A percentile compares a stretch with the other conserved stretches of the same genome.
These are phyloP conservation scores for Rhodotorula sp. DNA, from an alignment of 1,284 basidiomycete species.

Conservation along the genomic window DNA sequence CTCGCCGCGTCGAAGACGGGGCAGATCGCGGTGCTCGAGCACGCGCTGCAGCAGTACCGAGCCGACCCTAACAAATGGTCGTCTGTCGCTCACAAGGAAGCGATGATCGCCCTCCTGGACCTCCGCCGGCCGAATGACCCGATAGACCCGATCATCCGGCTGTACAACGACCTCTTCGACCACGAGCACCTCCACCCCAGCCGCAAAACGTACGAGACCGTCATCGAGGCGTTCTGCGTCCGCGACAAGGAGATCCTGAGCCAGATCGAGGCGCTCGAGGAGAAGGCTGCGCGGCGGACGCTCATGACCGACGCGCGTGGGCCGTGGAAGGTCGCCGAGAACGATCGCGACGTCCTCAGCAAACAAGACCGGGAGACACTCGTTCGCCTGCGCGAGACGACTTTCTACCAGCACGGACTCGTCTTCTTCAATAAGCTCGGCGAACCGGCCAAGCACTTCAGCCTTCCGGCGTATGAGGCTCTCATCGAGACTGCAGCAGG, in stretches of 20 bases:
- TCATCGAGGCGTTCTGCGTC: constrained; percentile 67
- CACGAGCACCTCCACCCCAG: constrained; percentile 64
- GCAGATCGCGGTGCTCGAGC: constrained; percentile 8
- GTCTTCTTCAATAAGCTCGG: constrained; percentile 63
- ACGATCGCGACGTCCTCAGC: constrained; percentile 5
- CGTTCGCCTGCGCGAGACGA: constrained; percentile 50
- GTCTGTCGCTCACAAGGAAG: constrained; percentile 62
- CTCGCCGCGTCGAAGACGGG: constrained; percentile 11
- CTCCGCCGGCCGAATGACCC: constrained; percentile 60
- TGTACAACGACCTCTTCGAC: constrained; percentile 75
- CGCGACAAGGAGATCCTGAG: constrained; percentile 70
- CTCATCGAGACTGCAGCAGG: constrained; percentile 67
- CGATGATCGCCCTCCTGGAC: constrained; percentile 59
- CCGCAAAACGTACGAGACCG: constrained; percentile 63
- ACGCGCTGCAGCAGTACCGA: constrained; percentile 31
- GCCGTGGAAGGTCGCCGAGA: constrained; percentile 34
- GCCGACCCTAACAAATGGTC: constrained; percentile 25
- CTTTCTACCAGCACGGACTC: constrained; percentile 67
- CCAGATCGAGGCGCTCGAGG: constrained; percentile 53
- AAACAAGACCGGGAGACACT: constrained; percentile 20
- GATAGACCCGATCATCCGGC: constrained; percentile 62
- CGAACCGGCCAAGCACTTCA: constrained; percentile 31
- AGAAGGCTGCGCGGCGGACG: constrained; percentile 36
- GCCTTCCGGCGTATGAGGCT: constrained; percentile 48
- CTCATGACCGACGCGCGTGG: constrained; percentile 19